Conservation (phyloP, 2,329 filamentous ascomycete genomes). For the Penicillium sp. region DNA sequence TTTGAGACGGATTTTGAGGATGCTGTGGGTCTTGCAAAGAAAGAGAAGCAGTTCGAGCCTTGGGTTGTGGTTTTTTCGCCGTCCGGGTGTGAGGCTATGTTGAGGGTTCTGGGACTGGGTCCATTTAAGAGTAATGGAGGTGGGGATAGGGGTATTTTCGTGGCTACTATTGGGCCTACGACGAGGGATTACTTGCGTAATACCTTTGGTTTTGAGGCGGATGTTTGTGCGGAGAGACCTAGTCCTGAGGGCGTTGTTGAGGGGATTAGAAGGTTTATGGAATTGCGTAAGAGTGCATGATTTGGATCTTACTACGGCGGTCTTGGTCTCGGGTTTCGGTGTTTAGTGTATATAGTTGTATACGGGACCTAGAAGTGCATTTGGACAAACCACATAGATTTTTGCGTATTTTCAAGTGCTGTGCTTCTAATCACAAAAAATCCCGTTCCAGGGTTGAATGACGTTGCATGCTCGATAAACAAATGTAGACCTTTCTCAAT, state of each 20-base stretch:
- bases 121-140: slow-evolving; percentile 5
- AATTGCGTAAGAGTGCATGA: not conserved
- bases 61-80: slow-evolving; percentile 58
- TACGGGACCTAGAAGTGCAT: not conserved
- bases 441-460: not conserved
- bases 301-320: not conserved
- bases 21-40: slow-evolving; percentile 38
- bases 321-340: not conserved
- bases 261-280: slow-evolving; percentile 60
- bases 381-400: not conserved
- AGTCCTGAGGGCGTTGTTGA: slow-evolving; percentile 75
- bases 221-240: slow-evolving; percentile 73
- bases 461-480: slow-evolving; percentile 15
- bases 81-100: slow-evolving; percentile 62
- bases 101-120: slow-evolving; percentile 50
- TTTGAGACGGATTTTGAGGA: slow-evolving; percentile 68
- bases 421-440: not conserved
- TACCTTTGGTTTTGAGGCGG: slow-evolving; percentile 45
- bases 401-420: slow-evolving; percentile 1
- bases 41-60: slow-evolving; percentile 13
- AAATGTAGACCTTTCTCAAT: not conserved
- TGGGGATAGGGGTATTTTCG: slow-evolving; percentile 43
- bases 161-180: slow-evolving; percentile 92
- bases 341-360: not conserved
- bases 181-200: slow-evolving; percentile 70